phyloP scores from a whole-genome alignment of 139 green algal species.

The Microglena sp. region DNA sequence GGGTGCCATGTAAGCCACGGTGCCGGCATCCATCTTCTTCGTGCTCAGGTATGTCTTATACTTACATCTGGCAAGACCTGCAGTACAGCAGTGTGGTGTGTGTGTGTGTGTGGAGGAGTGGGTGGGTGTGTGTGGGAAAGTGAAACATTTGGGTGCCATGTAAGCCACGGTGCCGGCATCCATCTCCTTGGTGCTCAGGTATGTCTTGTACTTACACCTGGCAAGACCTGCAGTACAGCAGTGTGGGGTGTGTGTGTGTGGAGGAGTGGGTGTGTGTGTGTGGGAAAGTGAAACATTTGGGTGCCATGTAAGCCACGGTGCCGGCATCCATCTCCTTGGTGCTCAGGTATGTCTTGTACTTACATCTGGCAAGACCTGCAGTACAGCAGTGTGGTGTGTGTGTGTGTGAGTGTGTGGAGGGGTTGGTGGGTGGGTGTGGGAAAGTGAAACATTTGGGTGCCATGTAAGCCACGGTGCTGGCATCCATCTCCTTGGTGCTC shows the following conservation, averaged over 20 bases:
- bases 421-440: too few species aligned
- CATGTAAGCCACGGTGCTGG: neutral
- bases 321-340: constrained; percentile 19
- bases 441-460: too few species aligned
- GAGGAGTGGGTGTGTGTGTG: too few species aligned
- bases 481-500: constrained; percentile 3
- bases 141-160: too few species aligned
- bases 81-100: too few species aligned
- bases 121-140: too few species aligned
- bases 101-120: too few species aligned
- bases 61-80: constrained; percentile 11
- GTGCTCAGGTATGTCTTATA: constrained; percentile 13
- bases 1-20: constrained; percentile 27
- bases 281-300: too few species aligned
- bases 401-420: too few species aligned
- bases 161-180: constrained; percentile 29
- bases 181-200: constrained; percentile 8
- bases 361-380: constrained; percentile 1
- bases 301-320: constrained; percentile 27
- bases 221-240: constrained; percentile 3
- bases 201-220: constrained; percentile 7
- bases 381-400: too few species aligned
- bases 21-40: constrained; percentile 22
- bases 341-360: constrained; percentile 9
- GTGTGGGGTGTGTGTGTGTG: too few species aligned